Evolutionary conservation across 2,329 filamentous ascomycete genomes (phyloP).

Genomic region (Exserohilum turcica): DNA sequence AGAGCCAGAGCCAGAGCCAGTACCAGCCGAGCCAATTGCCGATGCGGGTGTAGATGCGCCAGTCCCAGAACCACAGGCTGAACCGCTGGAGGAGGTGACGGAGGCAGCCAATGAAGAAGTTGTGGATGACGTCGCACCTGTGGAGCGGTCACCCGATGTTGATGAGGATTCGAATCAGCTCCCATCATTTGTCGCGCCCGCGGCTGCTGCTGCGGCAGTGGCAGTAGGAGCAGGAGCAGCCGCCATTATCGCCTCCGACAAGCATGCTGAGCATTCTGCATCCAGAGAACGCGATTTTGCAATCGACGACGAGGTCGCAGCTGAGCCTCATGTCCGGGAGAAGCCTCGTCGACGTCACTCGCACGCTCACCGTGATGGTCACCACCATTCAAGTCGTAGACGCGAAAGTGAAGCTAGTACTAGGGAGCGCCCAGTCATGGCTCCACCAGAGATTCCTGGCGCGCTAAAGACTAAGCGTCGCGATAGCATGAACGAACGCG

Average conservation of each 20-base stretch:
- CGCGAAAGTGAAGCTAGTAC: conserved; percentile 41
- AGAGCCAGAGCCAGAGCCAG: background rate
- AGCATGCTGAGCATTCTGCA: conserved; percentile 5
- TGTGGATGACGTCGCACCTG: background rate
- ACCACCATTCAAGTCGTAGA: conserved; percentile 33
- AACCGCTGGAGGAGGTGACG: background rate
- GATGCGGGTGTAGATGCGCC: background rate
- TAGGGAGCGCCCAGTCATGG: conserved; percentile 32
- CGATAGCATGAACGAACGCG: conserved; percentile 42
- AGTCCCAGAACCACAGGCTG: conserved; percentile 1
- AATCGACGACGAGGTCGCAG: conserved; percentile 27
- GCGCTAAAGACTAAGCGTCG: conserved; percentile 34
- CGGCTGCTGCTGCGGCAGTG: background rate
- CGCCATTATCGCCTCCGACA: background rate
- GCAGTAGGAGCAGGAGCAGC: no score
- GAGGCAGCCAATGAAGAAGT: conserved; percentile 3
- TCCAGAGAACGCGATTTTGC: conserved; percentile 35
- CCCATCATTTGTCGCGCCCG: background rate
- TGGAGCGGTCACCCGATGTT: conserved; percentile 4
- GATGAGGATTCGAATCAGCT: background rate
- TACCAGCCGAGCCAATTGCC: background rate
- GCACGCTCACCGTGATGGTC: conserved; percentile 34
- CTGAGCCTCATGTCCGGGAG: conserved; percentile 29
- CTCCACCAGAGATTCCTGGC: conserved; percentile 20
- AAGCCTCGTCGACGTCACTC: conserved; percentile 40